Conservation (phyloP, 176 grass and related monocot species). For the Bothriochloa decipiens region DNA sequence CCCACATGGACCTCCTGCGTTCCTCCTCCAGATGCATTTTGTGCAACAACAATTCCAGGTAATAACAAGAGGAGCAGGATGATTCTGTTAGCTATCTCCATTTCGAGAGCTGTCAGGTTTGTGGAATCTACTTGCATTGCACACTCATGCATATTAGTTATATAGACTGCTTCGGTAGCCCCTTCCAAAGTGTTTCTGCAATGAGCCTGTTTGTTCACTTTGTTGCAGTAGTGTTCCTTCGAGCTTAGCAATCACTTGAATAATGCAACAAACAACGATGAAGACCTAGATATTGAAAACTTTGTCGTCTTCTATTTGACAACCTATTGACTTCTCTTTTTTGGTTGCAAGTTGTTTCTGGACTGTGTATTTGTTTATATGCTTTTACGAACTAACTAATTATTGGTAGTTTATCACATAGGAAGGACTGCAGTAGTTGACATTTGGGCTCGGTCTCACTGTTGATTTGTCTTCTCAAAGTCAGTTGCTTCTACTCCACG, state of each 20-base stretch:
- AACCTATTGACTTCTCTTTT: background rate
- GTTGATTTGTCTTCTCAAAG: background rate
- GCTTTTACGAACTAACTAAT: background rate
- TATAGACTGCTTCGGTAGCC: background rate
- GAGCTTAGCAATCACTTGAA: constrained; percentile 18
- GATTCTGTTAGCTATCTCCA: constrained; percentile 11
- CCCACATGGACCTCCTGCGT: constrained; percentile 41
- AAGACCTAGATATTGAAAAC: background rate
- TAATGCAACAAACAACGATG: background rate
- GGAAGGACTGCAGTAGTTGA: background rate
- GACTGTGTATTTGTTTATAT: background rate
- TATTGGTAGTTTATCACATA: background rate
- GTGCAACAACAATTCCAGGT: background rate
- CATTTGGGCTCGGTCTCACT: background rate
- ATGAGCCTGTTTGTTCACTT: background rate
- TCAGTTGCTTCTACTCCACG: background rate
- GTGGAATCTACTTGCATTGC: background rate
- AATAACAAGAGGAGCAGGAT: constrained; percentile 22
- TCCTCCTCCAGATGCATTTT: constrained; percentile 2
- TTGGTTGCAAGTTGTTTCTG: background rate
- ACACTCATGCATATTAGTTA: background rate
- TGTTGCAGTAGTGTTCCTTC: background rate
- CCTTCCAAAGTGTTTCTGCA: background rate
- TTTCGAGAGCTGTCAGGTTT: background rate
- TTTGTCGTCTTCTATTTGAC: background rate